These are phyloP conservation scores for Hortaea werneckii DNA, from an alignment of 2,329 filamentous ascomycete genomes.

Conservation along the genomic window DNA sequence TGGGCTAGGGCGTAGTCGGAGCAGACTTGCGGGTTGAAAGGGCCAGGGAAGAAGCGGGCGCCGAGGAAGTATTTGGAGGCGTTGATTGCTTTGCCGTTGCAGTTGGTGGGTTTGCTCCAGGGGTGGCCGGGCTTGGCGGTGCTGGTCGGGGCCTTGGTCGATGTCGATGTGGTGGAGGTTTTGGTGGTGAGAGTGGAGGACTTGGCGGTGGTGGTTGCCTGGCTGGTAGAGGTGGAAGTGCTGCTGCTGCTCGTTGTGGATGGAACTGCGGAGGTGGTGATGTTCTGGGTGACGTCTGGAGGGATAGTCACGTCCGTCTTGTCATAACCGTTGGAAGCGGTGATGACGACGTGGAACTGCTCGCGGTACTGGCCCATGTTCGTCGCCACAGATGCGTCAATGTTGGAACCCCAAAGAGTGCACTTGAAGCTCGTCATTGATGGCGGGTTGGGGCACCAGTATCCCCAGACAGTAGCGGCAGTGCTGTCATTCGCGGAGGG, in stretches of 20 bases:
- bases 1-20: conserved; percentile 14
- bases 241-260: background rate
- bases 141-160: background rate
- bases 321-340: conserved; percentile 20
- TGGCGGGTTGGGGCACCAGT: conserved; percentile 26
- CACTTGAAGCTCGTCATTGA: conserved; percentile 32
- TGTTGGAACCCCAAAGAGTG: conserved; percentile 28
- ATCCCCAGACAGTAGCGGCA: conserved; percentile 12
- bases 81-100: conserved; percentile 10
- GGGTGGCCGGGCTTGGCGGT: background rate
- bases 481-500: conserved; percentile 20
- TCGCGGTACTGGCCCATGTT: conserved; percentile 20
- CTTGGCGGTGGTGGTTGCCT: background rate
- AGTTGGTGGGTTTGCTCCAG: conserved; percentile 6
- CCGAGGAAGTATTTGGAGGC: conserved; percentile 13
- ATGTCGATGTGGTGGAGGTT: background rate
- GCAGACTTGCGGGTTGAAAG: conserved; percentile 19
- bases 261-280: background rate
- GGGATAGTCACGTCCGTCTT: conserved; percentile 13
- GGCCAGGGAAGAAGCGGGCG: conserved; percentile 19
- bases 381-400: conserved; percentile 20
- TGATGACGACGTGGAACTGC: conserved; percentile 21
- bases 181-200: background rate
- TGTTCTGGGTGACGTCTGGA: conserved; percentile 6
- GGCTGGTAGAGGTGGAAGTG: background rate